These are phyloP conservation scores for Talaromyces atroroseus DNA, from an alignment of 2,329 filamentous ascomycete genomes.

Conservation along the genomic window DNA sequence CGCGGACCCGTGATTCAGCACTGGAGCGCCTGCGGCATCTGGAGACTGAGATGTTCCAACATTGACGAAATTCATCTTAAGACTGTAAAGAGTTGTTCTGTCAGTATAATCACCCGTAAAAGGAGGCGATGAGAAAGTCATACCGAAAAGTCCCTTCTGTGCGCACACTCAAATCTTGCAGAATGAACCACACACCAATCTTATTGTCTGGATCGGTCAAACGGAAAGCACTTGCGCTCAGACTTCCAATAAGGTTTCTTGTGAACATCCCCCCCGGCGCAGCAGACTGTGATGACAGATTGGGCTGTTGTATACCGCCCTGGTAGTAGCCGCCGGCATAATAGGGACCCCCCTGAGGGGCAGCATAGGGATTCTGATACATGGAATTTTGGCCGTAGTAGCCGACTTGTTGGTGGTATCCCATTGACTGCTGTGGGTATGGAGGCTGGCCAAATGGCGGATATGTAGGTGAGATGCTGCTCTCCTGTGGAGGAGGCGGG, in stretches of 20 bases:
- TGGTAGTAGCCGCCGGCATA: conserved; percentile 24
- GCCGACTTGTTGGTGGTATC: conserved; percentile 30
- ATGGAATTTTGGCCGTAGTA: conserved; percentile 31
- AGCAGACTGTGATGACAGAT: conserved; percentile 32
- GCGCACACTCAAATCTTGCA: conserved; percentile 90
- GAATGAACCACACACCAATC: conserved; percentile 91
- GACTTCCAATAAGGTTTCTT: conserved; percentile 85
- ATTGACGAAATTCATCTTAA: conserved; percentile 77
- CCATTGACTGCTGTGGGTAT: conserved; percentile 20
- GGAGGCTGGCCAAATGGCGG: conserved; percentile 34
- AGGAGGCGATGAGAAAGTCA: conserved; percentile 21
- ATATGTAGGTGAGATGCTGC: conserved; percentile 32
- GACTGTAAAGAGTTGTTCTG: conserved; percentile 30
- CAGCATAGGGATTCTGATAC: conserved; percentile 32
- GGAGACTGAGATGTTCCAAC: conserved; percentile 54
- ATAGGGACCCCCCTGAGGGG: conserved; percentile 24
- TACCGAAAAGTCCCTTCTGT: conserved; percentile 90
- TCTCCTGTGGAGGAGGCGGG: conserved; percentile 40
- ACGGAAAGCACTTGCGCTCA: conserved; percentile 81
- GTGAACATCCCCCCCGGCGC: conserved; percentile 81
- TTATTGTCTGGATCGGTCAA: conserved; percentile 73
- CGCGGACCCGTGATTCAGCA: conserved; percentile 65
- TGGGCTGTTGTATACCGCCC: conserved; percentile 28
- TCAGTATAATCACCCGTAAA: neutral
- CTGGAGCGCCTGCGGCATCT: conserved; percentile 37